phyloP scores from a whole-genome alignment of 148 eudicot genomes.

The Chenopodium berlandieri region DNA sequence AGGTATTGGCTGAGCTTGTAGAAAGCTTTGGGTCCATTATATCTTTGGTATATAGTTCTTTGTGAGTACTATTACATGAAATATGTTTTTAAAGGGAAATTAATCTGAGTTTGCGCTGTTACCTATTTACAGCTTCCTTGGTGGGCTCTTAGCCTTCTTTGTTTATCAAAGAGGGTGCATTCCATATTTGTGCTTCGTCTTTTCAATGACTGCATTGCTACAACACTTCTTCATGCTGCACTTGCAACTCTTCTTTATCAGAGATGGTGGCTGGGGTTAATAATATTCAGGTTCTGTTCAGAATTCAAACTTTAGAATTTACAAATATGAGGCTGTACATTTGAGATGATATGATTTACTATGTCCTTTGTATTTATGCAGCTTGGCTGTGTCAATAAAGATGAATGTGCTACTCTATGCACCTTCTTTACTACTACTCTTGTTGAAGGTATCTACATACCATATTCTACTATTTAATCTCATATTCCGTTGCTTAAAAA shows the following conservation, averaged over 20 bases:
- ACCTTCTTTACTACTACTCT: constrained; percentile 75
- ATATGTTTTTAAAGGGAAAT: background rate
- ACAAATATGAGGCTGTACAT: background rate
- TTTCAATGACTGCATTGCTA: constrained; percentile 94
- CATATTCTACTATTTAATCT: background rate
- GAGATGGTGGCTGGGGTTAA: constrained; percentile 77
- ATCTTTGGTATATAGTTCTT: background rate
- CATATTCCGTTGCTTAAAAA: constrained; percentile 1
- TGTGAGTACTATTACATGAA: background rate
- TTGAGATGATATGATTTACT: constrained; percentile 21
- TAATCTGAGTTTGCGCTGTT: background rate
- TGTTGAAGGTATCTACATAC: constrained; percentile 66
- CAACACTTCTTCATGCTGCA: constrained; percentile 81
- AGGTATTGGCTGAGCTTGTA: background rate
- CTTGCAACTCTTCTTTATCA: constrained; percentile 64
- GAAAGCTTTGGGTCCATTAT: background rate
- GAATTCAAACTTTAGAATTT: background rate
- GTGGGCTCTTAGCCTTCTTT: constrained; percentile 94
- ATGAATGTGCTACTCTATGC: constrained; percentile 99
- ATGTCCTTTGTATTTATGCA: constrained; percentile 31
- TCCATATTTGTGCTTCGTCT: constrained; percentile 93
- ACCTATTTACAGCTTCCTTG: constrained; percentile 75
- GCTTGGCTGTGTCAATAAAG: constrained; percentile 92
- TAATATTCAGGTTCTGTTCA: constrained; percentile 71
- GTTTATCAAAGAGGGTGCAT: constrained; percentile 85